phyloP scores from a whole-genome alignment of 73 alveolate genomes.

The Paramecium pentaurelia region DNA sequence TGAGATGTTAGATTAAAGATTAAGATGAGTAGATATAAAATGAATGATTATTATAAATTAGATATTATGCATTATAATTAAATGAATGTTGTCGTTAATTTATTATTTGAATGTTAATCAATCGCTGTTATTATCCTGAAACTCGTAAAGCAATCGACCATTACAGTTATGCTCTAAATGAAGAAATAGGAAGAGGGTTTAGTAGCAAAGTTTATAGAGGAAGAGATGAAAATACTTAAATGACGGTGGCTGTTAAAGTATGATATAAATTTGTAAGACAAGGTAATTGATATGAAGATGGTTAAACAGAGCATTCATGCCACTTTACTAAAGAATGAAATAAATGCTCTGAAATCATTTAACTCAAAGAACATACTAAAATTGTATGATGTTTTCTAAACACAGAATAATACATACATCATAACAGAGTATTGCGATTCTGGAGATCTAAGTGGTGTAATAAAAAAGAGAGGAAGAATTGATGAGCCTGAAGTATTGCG shows the following conservation, averaged over 20 bases:
- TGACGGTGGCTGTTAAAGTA: slow-evolving; percentile 57
- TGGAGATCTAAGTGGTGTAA: slow-evolving; percentile 50
- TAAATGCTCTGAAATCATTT: slow-evolving; percentile 55
- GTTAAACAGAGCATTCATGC: slow-evolving; percentile 50
- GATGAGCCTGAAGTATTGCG: slow-evolving; percentile 45
- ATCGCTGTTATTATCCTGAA: slow-evolving; percentile 43
- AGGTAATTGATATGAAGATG: slow-evolving; percentile 64
- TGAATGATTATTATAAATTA: neutral
- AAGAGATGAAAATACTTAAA: slow-evolving; percentile 45
- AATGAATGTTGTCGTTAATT: slow-evolving; percentile 10
- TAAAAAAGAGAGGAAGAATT: slow-evolving; percentile 38
- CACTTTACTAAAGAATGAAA: slow-evolving; percentile 51
- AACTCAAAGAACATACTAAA: slow-evolving; percentile 23
- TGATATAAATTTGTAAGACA: neutral
- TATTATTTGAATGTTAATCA: slow-evolving; percentile 17
- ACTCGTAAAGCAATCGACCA: slow-evolving; percentile 59
- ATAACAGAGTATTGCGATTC: slow-evolving; percentile 62
- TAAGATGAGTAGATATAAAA: neutral
- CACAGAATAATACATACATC: slow-evolving; percentile 56
- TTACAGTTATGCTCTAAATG: slow-evolving; percentile 54
- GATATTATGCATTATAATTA: neutral
- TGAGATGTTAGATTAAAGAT: neutral
- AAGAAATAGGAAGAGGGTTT: slow-evolving; percentile 55
- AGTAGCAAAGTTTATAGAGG: slow-evolving; percentile 60
- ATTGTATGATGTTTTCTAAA: slow-evolving; percentile 53